Percentiles rank a stretch among this genome's conserved stretches.
Evolutionary conservation across 2,329 filamentous ascomycete genomes (phyloP).

Genomic region (Balansia obtecta): DNA sequence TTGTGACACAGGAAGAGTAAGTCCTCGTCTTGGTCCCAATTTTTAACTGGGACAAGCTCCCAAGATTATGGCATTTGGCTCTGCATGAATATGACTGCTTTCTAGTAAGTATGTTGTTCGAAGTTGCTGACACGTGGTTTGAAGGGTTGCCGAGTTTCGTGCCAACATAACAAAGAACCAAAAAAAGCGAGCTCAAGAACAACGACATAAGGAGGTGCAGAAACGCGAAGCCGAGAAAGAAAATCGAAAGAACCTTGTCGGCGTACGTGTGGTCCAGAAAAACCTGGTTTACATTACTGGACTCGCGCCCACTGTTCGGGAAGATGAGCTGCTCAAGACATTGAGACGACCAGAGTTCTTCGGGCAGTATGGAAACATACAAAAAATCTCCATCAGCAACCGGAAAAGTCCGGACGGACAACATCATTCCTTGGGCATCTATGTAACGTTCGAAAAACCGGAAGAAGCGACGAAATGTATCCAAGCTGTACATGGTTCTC

Average conservation of each 20-base stretch:
- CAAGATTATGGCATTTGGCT: neutral
- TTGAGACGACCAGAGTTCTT: constrained; percentile 88
- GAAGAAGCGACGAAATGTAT: constrained; percentile 87
- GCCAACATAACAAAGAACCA: constrained; percentile 78
- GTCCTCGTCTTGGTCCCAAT: constrained; percentile 19
- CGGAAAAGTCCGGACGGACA: constrained; percentile 65
- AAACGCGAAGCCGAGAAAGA: constrained; percentile 94
- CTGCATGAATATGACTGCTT: neutral
- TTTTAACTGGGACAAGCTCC: neutral
- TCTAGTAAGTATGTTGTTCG: neutral
- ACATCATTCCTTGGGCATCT: constrained; percentile 86
- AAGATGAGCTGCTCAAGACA: constrained; percentile 85
- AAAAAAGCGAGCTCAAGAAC: constrained; percentile 74
- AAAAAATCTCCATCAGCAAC: constrained; percentile 98
- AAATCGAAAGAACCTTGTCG: constrained; percentile 89
- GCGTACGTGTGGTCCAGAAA: constrained; percentile 92
- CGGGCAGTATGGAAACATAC: constrained; percentile 94
- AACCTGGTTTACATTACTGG: constrained; percentile 98
- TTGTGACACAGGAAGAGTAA: constrained; percentile 89
- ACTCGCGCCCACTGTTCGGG: constrained; percentile 78
- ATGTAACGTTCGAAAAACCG: constrained; percentile 93
- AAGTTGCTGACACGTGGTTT: constrained; percentile 5
- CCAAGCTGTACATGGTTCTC: constrained; percentile 78
- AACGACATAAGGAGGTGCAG: constrained; percentile 86
- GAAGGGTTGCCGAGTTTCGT: constrained; percentile 60